Base-by-base conservation (phyloP, 345 rosid genomes). In the Linum trigynum region DNA sequence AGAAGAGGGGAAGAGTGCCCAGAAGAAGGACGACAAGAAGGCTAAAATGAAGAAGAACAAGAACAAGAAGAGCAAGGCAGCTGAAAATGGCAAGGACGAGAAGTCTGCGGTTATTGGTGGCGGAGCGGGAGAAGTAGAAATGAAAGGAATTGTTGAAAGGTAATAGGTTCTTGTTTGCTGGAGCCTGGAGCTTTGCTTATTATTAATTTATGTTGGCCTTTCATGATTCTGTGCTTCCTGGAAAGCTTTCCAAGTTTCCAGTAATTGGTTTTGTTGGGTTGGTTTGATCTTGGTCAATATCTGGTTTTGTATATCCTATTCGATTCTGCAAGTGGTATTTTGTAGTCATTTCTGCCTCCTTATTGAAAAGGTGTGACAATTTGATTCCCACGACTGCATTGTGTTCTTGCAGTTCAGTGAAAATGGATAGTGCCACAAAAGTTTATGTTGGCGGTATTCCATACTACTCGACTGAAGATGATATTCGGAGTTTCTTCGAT, bases 401-500 rank as follows among this genome's bases (percentile, higher is more conserved):
- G 3, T 16, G 5, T 15, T 60, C 48, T 76, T 77, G 79, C 90
- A 92, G 96, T 74, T 81, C 72, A 68, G 71, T 53, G 55, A 81
- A 64, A 59, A 80, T 66, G 55, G 66, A 77, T 64, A 73, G 72
- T 83, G 80, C 90, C 63, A 76, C 71, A 4, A 86, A 83, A 80
- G 72, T 88, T 63, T 90, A 88, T 65, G 94, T 84, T 65, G 99
- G 99, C 5, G 98, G 99, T 56, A 88, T 92, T 75, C 99, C 96
- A 17, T 92, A 88, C 72, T 77, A 86, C 62, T 88, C 85, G 3
- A 80, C 83, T 0, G 97, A 92, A 74, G 94, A 85, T 72, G 99
- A 90, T 69, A 92, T 92, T 71, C 84, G 82, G 50, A 84, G 85
- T 69, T 90, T 71, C 84, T 94, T 94, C 62, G 91, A 81, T 81